Evolutionary conservation across 208 protist species (phyloP), one percentile per base, ranked within the genome.

Genomic region (Blechomonas ayalai): DNA sequence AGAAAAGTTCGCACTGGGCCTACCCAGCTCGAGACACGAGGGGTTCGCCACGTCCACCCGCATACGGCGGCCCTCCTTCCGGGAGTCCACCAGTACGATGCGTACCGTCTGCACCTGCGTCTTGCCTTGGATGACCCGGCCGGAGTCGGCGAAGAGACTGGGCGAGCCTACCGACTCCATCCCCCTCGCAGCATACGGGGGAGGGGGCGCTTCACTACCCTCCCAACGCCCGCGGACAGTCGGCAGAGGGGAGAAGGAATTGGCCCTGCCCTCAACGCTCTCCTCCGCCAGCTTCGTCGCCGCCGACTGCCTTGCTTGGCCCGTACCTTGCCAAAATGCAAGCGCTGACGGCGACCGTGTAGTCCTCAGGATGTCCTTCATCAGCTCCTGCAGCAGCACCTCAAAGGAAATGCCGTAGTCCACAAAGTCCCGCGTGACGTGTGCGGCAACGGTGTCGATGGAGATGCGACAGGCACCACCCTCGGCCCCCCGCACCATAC

Each of bases 381-480:
- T 27, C 20, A 61, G 31, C 0, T 22, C 28, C 18, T 26, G 41
- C 4, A 50, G 40, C 36, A 82, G 40, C 26, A 5, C 42, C 3
- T 62, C 31, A 2, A 77, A 35, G 2, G 65, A 58, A 4, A 65
- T 26, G 3, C 67, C 20, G 67, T 85, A 92, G 56, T 67, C 59
- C n/a, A 84, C 42, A 35, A 89, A 82, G 50, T 92, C 79, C 15
- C 80, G 62, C 35, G 74, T 81, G 20, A 78, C 22, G 54, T 80
- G 66, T 2, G 57, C 43, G 6, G 62, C 58, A 40, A 82, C 39
- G 3, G 80, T 76, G 23, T 75, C 52, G 3, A 73, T 40, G 9
- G 61, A 60, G 16, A 84, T 60, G 43, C 58, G 76, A 46, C 75
- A 89, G 26, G 61, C 78, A 3, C 67, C 73, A 36, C 69, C 76